Evolutionary conservation across 1,284 basidiomycete species (phyloP).

Genomic region (Papiliotrema terrestris): DNA sequence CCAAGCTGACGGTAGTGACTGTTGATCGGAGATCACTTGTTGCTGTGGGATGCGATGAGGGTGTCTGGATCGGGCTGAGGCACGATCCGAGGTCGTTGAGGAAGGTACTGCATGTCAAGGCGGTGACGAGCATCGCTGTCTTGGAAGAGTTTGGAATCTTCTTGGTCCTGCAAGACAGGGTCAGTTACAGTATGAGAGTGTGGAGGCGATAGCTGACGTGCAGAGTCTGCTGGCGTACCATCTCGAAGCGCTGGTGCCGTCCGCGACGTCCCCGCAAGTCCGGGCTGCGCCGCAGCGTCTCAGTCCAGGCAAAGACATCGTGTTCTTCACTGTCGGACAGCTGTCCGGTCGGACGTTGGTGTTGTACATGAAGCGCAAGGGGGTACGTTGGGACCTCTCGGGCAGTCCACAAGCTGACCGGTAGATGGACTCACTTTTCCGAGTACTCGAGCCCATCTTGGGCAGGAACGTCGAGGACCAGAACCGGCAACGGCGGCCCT

Average conservation of each 20-base stretch:
- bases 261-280: conserved; percentile 49
- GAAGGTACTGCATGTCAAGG: conserved; percentile 82
- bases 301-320: conserved; percentile 74
- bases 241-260: conserved; percentile 91
- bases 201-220: not conserved
- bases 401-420: not conserved
- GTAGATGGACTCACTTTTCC: conserved; percentile 82
- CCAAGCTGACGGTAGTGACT: conserved; percentile 56
- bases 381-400: conserved; percentile 55
- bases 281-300: conserved; percentile 69
- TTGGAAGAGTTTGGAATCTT: conserved; percentile 93
- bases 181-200: conserved; percentile 35
- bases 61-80: conserved; percentile 93
- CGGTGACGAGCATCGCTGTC: conserved; percentile 91
- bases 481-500: conserved; percentile 56
- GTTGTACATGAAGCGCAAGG: conserved; percentile 93
- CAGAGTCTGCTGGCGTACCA: conserved; percentile 67
- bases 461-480: conserved; percentile 75
- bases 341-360: conserved; percentile 80
- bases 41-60: conserved; percentile 90
- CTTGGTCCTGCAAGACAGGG: conserved; percentile 88
- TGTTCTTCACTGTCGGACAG: conserved; percentile 89
- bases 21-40: conserved; percentile 77
- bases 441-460: conserved; percentile 85
- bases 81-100: conserved; percentile 81